Evolutionary conservation across 73 alveolate species (phyloP).

Genomic region (Paramecium octaurelia): DNA sequence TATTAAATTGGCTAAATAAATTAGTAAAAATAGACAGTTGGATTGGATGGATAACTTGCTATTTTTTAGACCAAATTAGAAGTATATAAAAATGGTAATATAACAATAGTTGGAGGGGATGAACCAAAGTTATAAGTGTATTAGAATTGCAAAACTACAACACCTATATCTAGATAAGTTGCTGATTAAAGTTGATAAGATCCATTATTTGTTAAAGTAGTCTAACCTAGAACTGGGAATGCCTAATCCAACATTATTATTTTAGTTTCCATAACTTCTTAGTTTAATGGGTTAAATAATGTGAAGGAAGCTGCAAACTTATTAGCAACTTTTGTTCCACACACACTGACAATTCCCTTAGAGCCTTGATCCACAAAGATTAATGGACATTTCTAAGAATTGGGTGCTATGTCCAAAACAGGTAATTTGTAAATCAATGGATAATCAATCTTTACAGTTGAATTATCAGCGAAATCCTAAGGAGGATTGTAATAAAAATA

Average conservation of each 20-base stretch:
- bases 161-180: background rate
- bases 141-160: background rate
- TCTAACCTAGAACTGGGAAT: background rate
- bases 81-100: background rate
- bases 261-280: background rate
- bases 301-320: background rate
- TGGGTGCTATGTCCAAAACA: background rate
- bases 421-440: background rate
- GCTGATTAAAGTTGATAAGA: background rate
- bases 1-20: background rate
- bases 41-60: background rate
- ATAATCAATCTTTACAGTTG: background rate
- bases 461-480: background rate
- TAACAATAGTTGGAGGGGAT: background rate
- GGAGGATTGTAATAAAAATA: background rate
- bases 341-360: background rate
- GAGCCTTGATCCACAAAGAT: background rate
- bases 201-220: background rate
- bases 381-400: background rate
- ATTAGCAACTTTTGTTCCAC: background rate
- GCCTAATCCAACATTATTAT: background rate
- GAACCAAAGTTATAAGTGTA: background rate
- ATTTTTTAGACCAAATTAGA: background rate
- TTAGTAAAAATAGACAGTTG: background rate
- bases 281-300: background rate